Evolutionary conservation across 1,139 yeast species (phyloP).

Genomic region (Candida sanyaensis): DNA sequence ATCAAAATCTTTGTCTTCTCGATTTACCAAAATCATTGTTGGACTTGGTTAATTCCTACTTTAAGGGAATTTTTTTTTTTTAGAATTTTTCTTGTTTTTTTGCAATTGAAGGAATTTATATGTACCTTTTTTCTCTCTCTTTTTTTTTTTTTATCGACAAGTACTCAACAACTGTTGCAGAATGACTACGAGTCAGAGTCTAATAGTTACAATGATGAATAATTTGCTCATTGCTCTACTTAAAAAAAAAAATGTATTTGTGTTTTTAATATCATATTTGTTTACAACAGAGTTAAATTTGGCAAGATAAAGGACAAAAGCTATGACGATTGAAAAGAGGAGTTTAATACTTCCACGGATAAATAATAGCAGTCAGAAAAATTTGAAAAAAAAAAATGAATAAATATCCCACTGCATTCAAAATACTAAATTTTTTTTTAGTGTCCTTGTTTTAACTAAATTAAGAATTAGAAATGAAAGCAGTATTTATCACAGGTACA

Average conservation of each 20-base stretch:
- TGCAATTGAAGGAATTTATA: not conserved
- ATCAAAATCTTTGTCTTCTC: not conserved
- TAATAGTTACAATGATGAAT: too few species aligned
- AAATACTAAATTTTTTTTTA: not conserved
- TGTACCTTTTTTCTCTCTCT: not conserved
- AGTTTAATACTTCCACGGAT: too few species aligned
- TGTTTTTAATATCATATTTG: too few species aligned
- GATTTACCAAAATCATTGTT: not conserved
- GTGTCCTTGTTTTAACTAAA: not conserved
- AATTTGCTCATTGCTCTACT: too few species aligned
- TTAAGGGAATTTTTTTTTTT: not conserved
- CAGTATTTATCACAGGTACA: conserved; percentile 1
- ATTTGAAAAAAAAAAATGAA: not conserved
- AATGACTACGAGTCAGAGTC: not conserved
- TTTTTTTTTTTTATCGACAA: not conserved
- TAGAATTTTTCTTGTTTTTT: too few species aligned
- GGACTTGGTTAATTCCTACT: not conserved
- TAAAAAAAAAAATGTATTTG: too few species aligned
- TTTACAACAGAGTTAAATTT: too few species aligned
- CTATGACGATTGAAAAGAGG: too few species aligned
- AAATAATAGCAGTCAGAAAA: not conserved
- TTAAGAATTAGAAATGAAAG: not conserved
- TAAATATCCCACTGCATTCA: not conserved
- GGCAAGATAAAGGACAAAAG: too few species aligned
- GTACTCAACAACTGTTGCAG: not conserved